Percentiles rank a stretch among this genome's conserved stretches.
Evolutionary conservation across 805 yeast species (phyloP).

Genomic region (Metschnikowia noctiluminum): DNA sequence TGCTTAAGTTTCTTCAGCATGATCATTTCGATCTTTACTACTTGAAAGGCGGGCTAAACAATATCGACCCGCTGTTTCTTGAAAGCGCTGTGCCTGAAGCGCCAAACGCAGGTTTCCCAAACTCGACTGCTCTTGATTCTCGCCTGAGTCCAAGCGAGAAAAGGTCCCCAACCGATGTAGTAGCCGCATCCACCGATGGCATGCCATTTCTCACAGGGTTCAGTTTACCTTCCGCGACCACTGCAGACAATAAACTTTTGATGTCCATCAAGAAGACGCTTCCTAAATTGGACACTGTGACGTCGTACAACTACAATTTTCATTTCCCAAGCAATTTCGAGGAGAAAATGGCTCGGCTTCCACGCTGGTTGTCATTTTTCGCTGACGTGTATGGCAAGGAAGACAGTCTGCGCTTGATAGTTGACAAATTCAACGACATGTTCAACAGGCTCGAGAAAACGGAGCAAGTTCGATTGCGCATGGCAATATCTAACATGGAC

Average conservation of each 20-base stretch:
- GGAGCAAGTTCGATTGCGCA: conserved; percentile 37
- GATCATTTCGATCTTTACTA: conserved; percentile 21
- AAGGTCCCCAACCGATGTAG: no score
- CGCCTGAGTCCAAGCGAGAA: not conserved
- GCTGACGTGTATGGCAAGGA: conserved; percentile 16
- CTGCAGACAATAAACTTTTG: conserved; percentile 33
- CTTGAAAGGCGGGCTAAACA: conserved; percentile 29
- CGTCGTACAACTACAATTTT: conserved; percentile 23
- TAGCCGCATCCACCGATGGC: conserved; percentile 1
- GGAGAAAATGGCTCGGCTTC: conserved; percentile 20
- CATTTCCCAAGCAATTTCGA: conserved; percentile 19
- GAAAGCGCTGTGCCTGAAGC: conserved; percentile 3
- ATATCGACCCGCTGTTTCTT: conserved; percentile 9
- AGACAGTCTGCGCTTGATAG: conserved; percentile 19
- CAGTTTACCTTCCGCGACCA: conserved; percentile 39
- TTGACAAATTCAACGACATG: conserved; percentile 24
- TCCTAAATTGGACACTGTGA: conserved; percentile 23
- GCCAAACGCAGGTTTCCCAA: not conserved
- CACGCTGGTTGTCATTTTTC: conserved; percentile 33
- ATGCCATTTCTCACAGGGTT: conserved; percentile 35
- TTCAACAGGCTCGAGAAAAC: conserved; percentile 38
- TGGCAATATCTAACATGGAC: conserved; percentile 25
- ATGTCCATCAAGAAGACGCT: conserved; percentile 34
- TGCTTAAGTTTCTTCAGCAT: conserved; percentile 26
- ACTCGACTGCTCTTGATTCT: not conserved